A percentile compares a stretch with the other conserved stretches of the same genome.
phyloP scores from a whole-genome alignment of 345 rosid species.

The Microcos paniculata region DNA sequence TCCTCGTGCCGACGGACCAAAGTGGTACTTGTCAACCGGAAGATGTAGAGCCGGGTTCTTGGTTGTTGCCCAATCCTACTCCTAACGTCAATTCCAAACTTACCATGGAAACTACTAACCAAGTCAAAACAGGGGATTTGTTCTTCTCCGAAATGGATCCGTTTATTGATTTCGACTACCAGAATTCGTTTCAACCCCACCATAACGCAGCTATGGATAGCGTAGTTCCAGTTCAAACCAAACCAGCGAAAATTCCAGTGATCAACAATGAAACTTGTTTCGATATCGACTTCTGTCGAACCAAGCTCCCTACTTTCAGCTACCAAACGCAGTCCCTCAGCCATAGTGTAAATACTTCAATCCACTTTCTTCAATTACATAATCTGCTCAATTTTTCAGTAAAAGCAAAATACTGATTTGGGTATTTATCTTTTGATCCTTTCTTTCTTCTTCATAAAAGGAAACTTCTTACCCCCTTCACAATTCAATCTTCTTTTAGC shows the following conservation, averaged over 20 bases:
- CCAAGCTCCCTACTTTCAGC: constrained; percentile 52
- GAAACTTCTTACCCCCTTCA: background rate
- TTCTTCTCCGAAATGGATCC: constrained; percentile 55
- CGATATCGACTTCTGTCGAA: constrained; percentile 54
- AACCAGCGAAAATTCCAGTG: constrained; percentile 35
- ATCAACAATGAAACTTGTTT: constrained; percentile 44
- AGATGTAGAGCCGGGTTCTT: constrained; percentile 37
- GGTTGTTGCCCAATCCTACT: constrained; percentile 29
- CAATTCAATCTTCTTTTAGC: background rate
- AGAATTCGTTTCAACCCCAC: constrained; percentile 40
- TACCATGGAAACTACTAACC: constrained; percentile 26
- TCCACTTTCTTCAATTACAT: background rate
- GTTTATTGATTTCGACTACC: constrained; percentile 56
- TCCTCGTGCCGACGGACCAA: constrained; percentile 30
- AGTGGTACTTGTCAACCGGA: constrained; percentile 27
- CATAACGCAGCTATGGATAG: constrained; percentile 57
- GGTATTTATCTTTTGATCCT: background rate
- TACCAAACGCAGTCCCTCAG: constrained; percentile 41
- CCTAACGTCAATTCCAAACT: constrained; percentile 27
- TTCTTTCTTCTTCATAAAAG: background rate
- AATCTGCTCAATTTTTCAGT: background rate
- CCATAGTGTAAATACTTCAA: constrained; percentile 48
- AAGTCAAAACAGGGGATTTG: constrained; percentile 34
- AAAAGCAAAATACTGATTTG: background rate
- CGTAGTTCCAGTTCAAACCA: constrained; percentile 73